These are phyloP conservation scores for Fonsecaea erecta DNA, from an alignment of 2,329 filamentous ascomycete genomes.

Conservation along the genomic window DNA sequence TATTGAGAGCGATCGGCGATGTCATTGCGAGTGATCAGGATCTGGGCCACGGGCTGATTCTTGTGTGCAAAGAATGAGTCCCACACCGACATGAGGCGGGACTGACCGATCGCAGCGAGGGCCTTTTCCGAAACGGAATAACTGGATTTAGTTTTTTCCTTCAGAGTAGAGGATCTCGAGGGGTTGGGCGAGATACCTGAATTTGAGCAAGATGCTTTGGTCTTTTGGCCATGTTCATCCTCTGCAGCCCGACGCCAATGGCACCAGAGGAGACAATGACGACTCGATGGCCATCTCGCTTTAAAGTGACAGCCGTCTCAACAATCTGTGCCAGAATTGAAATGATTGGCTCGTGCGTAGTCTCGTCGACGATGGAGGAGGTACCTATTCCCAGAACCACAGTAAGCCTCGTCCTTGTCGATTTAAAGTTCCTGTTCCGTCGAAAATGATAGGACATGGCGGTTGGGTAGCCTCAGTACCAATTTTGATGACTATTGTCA, in stretches of 20 bases:
- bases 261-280: conserved; percentile 97
- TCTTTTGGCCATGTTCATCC: conserved; percentile 84
- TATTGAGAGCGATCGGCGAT: conserved; percentile 96
- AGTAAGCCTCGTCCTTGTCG: conserved; percentile 21
- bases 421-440: background rate
- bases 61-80: conserved; percentile 88
- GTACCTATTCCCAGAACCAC: conserved; percentile 76
- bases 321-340: conserved; percentile 91
- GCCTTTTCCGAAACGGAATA: conserved; percentile 57
- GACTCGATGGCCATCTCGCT: conserved; percentile 89
- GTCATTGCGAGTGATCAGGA: conserved; percentile 90
- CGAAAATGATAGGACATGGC: conserved; percentile 18
- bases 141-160: background rate
- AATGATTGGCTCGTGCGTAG: conserved; percentile 88
- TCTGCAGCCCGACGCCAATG: conserved; percentile 87
- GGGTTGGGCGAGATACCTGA: conserved; percentile 60
- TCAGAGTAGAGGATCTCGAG: background rate
- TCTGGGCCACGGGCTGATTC: conserved; percentile 89
- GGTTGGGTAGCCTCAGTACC: conserved; percentile 58
- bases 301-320: conserved; percentile 85
- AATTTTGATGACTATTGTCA: conserved; percentile 85
- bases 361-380: conserved; percentile 98
- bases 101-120: conserved; percentile 93
- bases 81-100: conserved; percentile 92
- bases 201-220: conserved; percentile 89